Evolutionary conservation across 2,329 filamentous ascomycete genomes (phyloP).

Genomic region (Ceratocystis ficicola): DNA sequence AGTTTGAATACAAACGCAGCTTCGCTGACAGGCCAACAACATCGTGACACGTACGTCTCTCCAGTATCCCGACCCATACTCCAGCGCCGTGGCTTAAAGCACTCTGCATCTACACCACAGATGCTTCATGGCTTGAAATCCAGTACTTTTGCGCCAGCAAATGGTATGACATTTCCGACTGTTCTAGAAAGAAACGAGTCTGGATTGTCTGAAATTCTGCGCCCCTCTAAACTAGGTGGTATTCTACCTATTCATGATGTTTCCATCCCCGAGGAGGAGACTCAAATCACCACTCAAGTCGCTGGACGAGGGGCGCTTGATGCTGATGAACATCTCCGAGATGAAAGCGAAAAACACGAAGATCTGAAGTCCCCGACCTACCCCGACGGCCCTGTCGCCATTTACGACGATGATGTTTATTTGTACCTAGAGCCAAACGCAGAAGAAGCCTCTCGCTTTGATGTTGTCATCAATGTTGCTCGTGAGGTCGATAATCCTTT

Average conservation of each 20-base stretch:
- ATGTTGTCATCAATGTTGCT: conserved; percentile 75
- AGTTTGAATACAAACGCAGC: conserved; percentile 62
- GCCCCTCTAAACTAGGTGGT: conserved; percentile 38
- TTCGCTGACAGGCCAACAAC: conserved; percentile 39
- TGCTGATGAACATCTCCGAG: conserved; percentile 35
- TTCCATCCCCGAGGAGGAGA: conserved; percentile 39
- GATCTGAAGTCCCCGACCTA: conserved; percentile 74
- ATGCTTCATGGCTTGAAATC: conserved; percentile 50
- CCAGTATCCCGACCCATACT: conserved; percentile 46
- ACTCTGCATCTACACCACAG: conserved; percentile 55
- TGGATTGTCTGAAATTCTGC: conserved; percentile 46
- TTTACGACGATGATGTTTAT: conserved; percentile 66
- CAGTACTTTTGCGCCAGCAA: conserved; percentile 46
- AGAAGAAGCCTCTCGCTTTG: conserved; percentile 64
- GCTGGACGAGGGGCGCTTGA: conserved; percentile 48
- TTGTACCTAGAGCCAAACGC: conserved; percentile 70
- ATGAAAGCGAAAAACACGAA: conserved; percentile 59
- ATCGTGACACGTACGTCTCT: conserved; percentile 44
- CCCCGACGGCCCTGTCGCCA: conserved; percentile 67
- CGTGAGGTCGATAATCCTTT: conserved; percentile 73
- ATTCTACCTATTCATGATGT: conserved; percentile 23
- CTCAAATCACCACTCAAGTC: conserved; percentile 48
- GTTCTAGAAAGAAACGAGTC: conserved; percentile 48
- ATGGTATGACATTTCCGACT: conserved; percentile 53
- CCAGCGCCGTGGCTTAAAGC: conserved; percentile 51